Base-by-base conservation (phyloP, 2,329 filamentous ascomycete species). In the Septoria linicola region DNA sequence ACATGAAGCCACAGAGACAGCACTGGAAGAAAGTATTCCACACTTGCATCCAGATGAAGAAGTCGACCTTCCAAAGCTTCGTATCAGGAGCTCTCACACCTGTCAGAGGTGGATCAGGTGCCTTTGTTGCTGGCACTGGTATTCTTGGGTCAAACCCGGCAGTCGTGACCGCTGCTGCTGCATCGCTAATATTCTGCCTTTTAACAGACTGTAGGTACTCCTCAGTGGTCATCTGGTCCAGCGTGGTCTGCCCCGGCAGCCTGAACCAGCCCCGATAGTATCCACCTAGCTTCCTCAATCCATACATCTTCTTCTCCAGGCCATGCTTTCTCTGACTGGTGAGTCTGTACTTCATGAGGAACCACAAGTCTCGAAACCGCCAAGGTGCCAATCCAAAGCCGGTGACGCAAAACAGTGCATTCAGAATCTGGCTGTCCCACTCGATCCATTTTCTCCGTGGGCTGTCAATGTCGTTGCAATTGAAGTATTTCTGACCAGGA, bases 391-490 rank as follows among this genome's bases (percentile, higher is more conserved):
- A 77, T 0, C 89, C 89, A 59, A 95, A 92, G 1, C 85, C 89
- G 1, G 89, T 92, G 5, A 95, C 84, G 69, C 88, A 93, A 76
- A 95, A 95, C 1, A 95, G 79, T 0, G 80, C 86, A 63, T 90
- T 95, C 17, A 92, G 72, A 52, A 95, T 86, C 66, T 95, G 89
- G 1, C 85, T 88, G 67, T 90, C 87, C 62, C 82, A 85, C 70
- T 96, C 89, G 59, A 96, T 82, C 89, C 90, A 95, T 53, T 84
- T 84, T 16, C 86, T 77, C n/a, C 89, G 81, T 1, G 88, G 83
- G 0, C 87, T 89, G 63, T 67, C 54, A 44, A 68, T 64, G 34
- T 67, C 61, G 41, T 68, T 67, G 57, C 66, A 68, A 43, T 65
- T 62, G 32, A 61, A 41, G 21, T 61, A 59, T 30, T 51, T 55